These are phyloP conservation scores for Tolypocladium inflatum DNA, from an alignment of 2,329 filamentous ascomycete species.

Conservation along the genomic window DNA sequence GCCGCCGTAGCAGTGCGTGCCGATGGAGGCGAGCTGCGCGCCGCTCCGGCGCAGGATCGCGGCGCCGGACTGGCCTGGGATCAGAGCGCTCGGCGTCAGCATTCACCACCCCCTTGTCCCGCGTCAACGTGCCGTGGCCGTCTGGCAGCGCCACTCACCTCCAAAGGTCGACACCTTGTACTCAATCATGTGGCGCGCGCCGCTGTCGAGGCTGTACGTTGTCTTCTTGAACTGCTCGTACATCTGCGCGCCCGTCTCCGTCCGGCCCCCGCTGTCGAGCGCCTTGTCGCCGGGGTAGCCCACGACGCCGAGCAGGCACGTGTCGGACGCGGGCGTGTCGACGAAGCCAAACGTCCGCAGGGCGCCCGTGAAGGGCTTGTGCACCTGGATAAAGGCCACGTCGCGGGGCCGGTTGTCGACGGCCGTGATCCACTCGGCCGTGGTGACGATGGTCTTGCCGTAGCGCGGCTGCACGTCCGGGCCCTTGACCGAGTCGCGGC, in stretches of 20 bases:
- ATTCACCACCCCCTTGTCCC: neutral
- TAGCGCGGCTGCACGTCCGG: slow-evolving; percentile 6
- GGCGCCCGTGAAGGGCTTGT: slow-evolving; percentile 13
- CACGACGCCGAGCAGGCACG: neutral
- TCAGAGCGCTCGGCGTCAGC: neutral
- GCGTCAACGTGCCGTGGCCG: neutral
- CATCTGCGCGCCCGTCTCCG: neutral
- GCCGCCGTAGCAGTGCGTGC: slow-evolving; percentile 17
- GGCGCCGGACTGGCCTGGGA: neutral
- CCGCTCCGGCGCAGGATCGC: neutral
- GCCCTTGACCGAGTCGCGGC: slow-evolving; percentile 5
- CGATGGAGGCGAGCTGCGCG: slow-evolving; percentile 9
- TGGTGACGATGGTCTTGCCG: slow-evolving; percentile 11
- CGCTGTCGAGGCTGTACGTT: neutral
- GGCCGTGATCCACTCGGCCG: slow-evolving; percentile 10
- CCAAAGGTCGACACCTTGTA: neutral
- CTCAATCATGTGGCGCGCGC: neutral
- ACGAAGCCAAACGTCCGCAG: slow-evolving; percentile 11
- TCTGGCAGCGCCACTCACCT: neutral
- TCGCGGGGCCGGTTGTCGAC: slow-evolving; percentile 9
- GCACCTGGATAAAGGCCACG: slow-evolving; percentile 15
- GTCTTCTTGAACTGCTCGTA: neutral
- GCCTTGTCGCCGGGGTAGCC: neutral
- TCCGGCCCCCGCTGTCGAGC: neutral
- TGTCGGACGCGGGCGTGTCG: slow-evolving; percentile 1